Evolutionary conservation across 352 stramenopile genomes (phyloP).

Genomic region (Pythium dissotocum): DNA sequence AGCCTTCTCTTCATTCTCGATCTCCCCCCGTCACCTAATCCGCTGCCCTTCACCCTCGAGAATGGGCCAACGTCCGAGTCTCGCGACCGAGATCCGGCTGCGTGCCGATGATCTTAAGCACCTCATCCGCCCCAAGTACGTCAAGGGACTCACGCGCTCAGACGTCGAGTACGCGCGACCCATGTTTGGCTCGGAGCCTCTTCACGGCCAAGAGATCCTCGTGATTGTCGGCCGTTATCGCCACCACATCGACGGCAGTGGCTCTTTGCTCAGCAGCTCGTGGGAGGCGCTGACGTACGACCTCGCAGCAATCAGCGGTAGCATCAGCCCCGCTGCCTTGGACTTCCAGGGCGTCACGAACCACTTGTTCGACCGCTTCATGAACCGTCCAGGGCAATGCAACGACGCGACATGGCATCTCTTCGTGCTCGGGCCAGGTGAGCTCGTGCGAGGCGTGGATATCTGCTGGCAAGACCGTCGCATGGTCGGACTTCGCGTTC

Average conservation of each 20-base stretch:
- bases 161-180: conserved; percentile 27
- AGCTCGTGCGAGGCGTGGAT: conserved; percentile 28
- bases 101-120: conserved; percentile 32
- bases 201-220: conserved; percentile 29
- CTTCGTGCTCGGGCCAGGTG: conserved; percentile 26
- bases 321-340: not conserved
- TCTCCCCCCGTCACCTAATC: not conserved
- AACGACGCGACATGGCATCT: conserved; percentile 21
- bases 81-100: conserved; percentile 26
- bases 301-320: conserved; percentile 24
- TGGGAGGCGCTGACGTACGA: conserved; percentile 31
- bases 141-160: conserved; percentile 31
- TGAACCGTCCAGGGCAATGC: conserved; percentile 6
- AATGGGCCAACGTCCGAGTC: conserved; percentile 28
- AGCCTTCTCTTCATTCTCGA: not conserved
- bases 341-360: conserved; percentile 13
- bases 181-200: conserved; percentile 27
- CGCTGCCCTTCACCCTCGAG: not conserved
- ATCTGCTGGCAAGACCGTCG: conserved; percentile 19
- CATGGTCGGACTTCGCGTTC: conserved; percentile 28
- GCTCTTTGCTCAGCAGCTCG: conserved; percentile 21
- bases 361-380: conserved; percentile 26
- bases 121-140: conserved; percentile 25
- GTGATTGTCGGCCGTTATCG: conserved; percentile 26
- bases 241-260: conserved; percentile 30